Evolutionary conservation across 176 grass and related monocot species (phyloP).

Genomic region (Melocanna baccifera): DNA sequence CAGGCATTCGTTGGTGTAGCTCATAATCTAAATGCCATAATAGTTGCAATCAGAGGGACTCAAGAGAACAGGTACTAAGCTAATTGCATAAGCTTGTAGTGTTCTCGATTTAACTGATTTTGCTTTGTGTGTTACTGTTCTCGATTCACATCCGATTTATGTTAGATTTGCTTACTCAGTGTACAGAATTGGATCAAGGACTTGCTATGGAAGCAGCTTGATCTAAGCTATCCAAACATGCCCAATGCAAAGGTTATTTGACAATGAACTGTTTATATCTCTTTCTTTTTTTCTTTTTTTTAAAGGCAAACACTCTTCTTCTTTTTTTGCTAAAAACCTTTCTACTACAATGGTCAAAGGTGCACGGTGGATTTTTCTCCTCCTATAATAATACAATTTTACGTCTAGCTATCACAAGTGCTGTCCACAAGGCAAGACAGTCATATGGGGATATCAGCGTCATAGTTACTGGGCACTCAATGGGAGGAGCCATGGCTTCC

Average conservation of each 20-base stretch:
- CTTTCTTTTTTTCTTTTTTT: too few relatives aligned
- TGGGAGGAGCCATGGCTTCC: constrained; percentile 67
- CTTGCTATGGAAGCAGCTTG: constrained; percentile 90
- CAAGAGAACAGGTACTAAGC: constrained; percentile 82
- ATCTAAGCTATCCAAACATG: constrained; percentile 82
- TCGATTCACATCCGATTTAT: not conserved
- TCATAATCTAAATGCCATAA: constrained; percentile 65
- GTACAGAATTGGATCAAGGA: constrained; percentile 84
- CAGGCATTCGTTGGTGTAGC: constrained; percentile 36
- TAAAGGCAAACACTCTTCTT: not conserved
- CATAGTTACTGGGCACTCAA: constrained; percentile 68
- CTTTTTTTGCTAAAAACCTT: not conserved
- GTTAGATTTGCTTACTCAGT: constrained; percentile 39
- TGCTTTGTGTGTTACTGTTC: not conserved
- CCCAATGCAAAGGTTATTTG: constrained; percentile 51
- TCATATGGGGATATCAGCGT: constrained; percentile 28
- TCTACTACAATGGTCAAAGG: constrained; percentile 40
- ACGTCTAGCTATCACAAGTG: constrained; percentile 43
- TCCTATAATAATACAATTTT: constrained; percentile 62
- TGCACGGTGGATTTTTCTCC: constrained; percentile 66
- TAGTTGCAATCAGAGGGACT: constrained; percentile 91
- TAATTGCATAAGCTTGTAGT: not conserved
- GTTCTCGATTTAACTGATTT: not conserved
- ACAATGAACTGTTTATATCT: not conserved
- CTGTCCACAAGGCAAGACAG: constrained; percentile 46